Percentiles rank a stretch among this genome's conserved stretches.
These are phyloP conservation scores for Haplosporangium gracile DNA, from an alignment of 192 early-diverging fungal species.

Conservation along the genomic window DNA sequence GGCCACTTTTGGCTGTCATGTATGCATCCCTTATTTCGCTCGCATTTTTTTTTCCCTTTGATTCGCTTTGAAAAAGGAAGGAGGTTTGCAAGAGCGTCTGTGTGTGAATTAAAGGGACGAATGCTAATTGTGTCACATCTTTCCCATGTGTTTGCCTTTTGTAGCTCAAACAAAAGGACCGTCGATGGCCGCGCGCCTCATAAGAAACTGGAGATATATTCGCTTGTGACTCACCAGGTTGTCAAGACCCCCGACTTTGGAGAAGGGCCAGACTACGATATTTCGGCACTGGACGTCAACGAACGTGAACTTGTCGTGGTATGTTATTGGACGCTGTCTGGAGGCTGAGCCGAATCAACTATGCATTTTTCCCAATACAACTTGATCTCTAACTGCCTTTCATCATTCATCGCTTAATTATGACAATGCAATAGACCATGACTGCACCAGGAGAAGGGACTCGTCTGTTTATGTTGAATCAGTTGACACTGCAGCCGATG, in stretches of 20 bases:
- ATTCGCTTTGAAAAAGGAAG: not conserved
- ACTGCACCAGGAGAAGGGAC: conserved; percentile 50
- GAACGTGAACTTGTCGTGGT: conserved; percentile 75
- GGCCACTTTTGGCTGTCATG: conserved; percentile 65
- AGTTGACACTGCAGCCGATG: conserved; percentile 57
- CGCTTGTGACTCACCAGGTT: conserved; percentile 64
- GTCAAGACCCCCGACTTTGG: conserved; percentile 64
- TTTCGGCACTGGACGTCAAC: conserved; percentile 67
- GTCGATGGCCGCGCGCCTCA: conserved; percentile 17
- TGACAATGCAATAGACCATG: conserved; percentile 17
- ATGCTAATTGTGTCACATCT: conserved; percentile 1
- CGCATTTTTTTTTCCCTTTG: not conserved
- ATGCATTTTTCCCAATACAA: not conserved
- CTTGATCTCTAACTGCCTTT: not conserved
- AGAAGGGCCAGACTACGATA: conserved; percentile 55
- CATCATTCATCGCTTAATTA: not conserved
- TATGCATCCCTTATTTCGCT: conserved; percentile 29
- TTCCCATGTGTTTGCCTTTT: not conserved
- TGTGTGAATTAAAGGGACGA: not conserved
- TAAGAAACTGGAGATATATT: conserved; percentile 66
- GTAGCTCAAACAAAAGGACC: conserved; percentile 20
- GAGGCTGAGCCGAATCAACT: not conserved
- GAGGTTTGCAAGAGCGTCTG: not conserved
- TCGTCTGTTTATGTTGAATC: conserved; percentile 64
- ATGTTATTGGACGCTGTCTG: conserved; percentile 18